phyloP scores from a whole-genome alignment of 305 asterid species.

The Fraxinus nigra region DNA sequence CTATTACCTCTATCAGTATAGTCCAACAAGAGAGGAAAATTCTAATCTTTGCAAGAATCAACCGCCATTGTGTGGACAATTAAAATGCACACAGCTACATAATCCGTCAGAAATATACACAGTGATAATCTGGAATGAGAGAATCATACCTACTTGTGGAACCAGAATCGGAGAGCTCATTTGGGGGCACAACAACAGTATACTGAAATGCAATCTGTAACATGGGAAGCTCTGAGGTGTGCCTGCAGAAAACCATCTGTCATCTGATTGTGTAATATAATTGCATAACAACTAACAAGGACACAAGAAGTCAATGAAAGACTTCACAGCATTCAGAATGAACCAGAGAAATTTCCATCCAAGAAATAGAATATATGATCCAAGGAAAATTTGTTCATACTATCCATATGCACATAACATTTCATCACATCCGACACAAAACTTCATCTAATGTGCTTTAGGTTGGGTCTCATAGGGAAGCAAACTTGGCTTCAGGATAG shows the following conservation, averaged over 20 bases:
- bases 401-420: slow-evolving; percentile 2
- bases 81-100: slow-evolving; percentile 25
- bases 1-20: neutral
- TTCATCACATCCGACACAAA: slow-evolving; percentile 6
- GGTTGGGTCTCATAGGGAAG: slow-evolving; percentile 5
- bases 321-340: slow-evolving; percentile 6
- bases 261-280: neutral
- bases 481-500: slow-evolving; percentile 23
- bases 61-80: neutral
- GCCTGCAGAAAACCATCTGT: slow-evolving; percentile 45
- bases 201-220: slow-evolving; percentile 95
- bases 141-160: slow-evolving; percentile 62
- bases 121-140: slow-evolving; percentile 20
- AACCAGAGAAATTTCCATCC: slow-evolving; percentile 18
- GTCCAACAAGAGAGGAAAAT: neutral
- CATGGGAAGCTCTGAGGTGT: slow-evolving; percentile 79
- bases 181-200: slow-evolving; percentile 85
- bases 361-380: slow-evolving; percentile 4
- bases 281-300: slow-evolving; percentile 5
- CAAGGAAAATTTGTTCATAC: neutral
- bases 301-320: neutral
- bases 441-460: neutral
- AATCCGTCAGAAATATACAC: slow-evolving; percentile 4
- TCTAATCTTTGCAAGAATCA: neutral
- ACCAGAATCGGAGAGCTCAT: slow-evolving; percentile 50